These are phyloP conservation scores for Coemansia sp. DNA, from an alignment of 192 early-diverging fungal genomes.

Conservation along the genomic window DNA sequence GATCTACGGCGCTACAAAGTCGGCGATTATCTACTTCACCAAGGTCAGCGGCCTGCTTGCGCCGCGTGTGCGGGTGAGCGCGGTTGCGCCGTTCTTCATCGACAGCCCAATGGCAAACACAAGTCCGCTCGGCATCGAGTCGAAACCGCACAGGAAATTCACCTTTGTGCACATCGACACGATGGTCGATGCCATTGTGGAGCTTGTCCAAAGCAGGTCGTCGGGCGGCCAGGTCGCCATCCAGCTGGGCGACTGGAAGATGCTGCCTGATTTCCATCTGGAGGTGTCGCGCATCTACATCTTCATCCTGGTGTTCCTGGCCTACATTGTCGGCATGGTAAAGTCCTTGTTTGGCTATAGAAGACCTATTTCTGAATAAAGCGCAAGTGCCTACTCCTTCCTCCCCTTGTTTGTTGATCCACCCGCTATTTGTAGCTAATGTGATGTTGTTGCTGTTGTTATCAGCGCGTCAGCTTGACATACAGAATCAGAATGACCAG, in stretches of 20 bases:
- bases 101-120: conserved; percentile 23
- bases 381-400: conserved; percentile 82
- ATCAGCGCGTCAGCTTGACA: conserved; percentile 65
- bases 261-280: neutral
- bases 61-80: conserved; percentile 27
- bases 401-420: conserved; percentile 91
- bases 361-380: neutral
- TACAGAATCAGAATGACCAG: conserved; percentile 85
- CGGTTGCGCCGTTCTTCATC: conserved; percentile 34
- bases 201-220: neutral
- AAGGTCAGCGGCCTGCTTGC: conserved; percentile 15
- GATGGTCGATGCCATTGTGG: conserved; percentile 24
- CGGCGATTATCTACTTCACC: conserved; percentile 31
- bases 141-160: neutral
- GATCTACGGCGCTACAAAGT: conserved; percentile 31
- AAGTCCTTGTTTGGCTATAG: conserved; percentile 1
- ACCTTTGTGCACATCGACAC: conserved; percentile 1
- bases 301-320: neutral
- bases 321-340: neutral
- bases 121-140: neutral
- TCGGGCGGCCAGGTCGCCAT: neutral
- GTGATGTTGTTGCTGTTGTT: neutral
- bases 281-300: conserved; percentile 1
- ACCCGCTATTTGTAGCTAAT: conserved; percentile 58
- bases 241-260: conserved; percentile 3